Percentiles rank a stretch among this genome's conserved stretches.
These are phyloP conservation scores for Paramecium sexaurelia DNA, from an alignment of 73 alveolate genomes.

Conservation along the genomic window DNA sequence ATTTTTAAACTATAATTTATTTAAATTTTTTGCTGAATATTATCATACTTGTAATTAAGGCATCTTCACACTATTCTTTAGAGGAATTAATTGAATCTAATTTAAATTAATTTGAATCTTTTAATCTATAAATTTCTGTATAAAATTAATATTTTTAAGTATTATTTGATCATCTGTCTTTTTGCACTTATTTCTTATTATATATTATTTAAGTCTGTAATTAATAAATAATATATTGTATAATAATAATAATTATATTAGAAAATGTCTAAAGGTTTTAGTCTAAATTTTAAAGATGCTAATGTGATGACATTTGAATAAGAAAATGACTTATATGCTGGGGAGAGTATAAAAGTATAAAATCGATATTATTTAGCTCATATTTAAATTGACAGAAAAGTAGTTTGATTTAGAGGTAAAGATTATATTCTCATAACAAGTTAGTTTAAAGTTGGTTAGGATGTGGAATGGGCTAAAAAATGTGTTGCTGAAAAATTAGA, in stretches of 20 bases:
- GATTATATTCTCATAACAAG: neutral
- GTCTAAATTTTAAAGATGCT: neutral
- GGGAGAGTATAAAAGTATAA: conserved; percentile 1
- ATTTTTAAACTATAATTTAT: neutral
- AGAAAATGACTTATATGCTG: conserved; percentile 45
- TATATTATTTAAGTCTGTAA: too few relatives aligned
- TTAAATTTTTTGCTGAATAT: neutral
- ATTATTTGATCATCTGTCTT: too few relatives aligned
- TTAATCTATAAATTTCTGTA: too few relatives aligned
- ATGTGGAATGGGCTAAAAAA: conserved; percentile 57
- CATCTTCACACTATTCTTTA: too few relatives aligned
- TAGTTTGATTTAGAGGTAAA: conserved; percentile 47
- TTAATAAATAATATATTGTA: too few relatives aligned
- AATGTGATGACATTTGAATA: conserved; percentile 44
- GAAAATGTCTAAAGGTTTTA: conserved; percentile 46
- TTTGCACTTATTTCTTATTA: too few relatives aligned
- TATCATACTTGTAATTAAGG: neutral
- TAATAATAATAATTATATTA: neutral
- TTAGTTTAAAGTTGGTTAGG: conserved; percentile 48
- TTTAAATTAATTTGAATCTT: too few relatives aligned
- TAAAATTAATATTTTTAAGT: too few relatives aligned
- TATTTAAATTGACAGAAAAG: neutral
- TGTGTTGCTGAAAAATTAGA: conserved; percentile 49
- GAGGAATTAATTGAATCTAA: too few relatives aligned
- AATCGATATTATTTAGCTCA: neutral